Evolutionary conservation across 805 yeast species (phyloP).

Genomic region (Clavispora vitiphila): DNA sequence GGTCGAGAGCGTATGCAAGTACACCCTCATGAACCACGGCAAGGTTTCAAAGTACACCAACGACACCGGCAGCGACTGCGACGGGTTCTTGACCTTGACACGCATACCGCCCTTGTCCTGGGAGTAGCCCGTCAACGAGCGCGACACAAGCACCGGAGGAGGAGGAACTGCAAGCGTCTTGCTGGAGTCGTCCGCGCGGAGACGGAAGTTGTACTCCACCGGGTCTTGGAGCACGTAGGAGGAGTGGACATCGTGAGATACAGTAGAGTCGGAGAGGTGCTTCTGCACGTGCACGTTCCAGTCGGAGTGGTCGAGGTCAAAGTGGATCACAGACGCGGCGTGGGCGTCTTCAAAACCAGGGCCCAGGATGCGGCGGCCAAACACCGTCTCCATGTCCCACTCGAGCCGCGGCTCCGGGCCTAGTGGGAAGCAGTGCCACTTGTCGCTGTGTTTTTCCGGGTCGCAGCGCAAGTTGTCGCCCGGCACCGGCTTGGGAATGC

Average conservation of each 20-base stretch:
- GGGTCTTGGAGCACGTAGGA: constrained; percentile 15
- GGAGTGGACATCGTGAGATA: constrained; percentile 2
- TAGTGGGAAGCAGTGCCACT: constrained; percentile 75
- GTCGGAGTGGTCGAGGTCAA: constrained; percentile 34
- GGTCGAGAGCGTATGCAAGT: constrained; percentile 58
- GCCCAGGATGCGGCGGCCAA: constrained; percentile 65
- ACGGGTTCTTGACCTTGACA: constrained; percentile 68
- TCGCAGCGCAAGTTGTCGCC: constrained; percentile 76
- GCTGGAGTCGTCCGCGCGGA: constrained; percentile 44
- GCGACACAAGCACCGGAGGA: constrained; percentile 69
- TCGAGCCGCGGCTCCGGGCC: constrained; percentile 43
- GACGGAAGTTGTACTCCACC: constrained; percentile 29
- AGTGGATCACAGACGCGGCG: constrained; percentile 38
- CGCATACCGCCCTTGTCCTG: constrained; percentile 90
- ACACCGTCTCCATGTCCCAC: constrained; percentile 59
- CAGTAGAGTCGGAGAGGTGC: constrained; percentile 1
- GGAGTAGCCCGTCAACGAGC: constrained; percentile 88
- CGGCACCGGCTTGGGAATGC: constrained; percentile 76
- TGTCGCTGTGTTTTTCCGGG: constrained; percentile 48
- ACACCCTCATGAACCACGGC: constrained; percentile 91
- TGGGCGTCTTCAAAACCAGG: constrained; percentile 51
- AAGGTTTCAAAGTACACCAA: constrained; percentile 72
- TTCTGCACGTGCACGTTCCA: constrained; percentile 44
- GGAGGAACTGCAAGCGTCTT: constrained; percentile 29
- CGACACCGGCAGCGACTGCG: constrained; percentile 36